Evolutionary conservation across 2,329 filamentous ascomycete species (phyloP), one percentile per base, ranked within the genome.

Genomic region (Curvularia sp.): DNA sequence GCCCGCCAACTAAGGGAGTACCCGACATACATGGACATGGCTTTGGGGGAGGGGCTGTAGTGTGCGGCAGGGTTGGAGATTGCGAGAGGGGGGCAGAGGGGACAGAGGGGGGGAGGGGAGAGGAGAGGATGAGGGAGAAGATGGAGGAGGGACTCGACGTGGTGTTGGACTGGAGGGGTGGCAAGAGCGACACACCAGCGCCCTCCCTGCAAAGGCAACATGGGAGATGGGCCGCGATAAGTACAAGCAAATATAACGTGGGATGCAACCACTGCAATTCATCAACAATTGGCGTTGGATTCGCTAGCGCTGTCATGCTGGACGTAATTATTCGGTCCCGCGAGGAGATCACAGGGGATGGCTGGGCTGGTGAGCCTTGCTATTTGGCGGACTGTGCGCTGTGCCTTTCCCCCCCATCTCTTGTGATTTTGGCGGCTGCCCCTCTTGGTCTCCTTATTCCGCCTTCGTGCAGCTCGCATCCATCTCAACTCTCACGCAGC

Each of bases 381-480:
- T 46, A 30, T 52, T 56, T 49, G 50, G 54, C 34, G 45, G 43
- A 32, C 49, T 49, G 54, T 58, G 58, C 48, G 54, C 36, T 28
- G 41, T 53, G 50, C 30, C 50, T 54, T 42, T 38, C 49, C 55
- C 50, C 55, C 49, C 51, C 32, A 43, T 28, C 53, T 27, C 53
- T 52, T 49, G 46, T 59, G 55, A 53, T 55, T 61, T 59, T 47
- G 53, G 39, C 23, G 19, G 55, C 51, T 53, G 50, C 55, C 61
- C 54, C 61, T 53, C 49, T 50, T 50, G 48, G 51, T 59, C 63
- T 61, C 55, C 65, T 60, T 63, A 64, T 59, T 65, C 59, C 58
- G 55, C 60, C 57, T 36, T 61, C 60, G 62, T 63, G 55, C 61
- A 62, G 46, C 59, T 59, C 23, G 58, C 55, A 43, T 36, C 58